Base-by-base conservation (phyloP, 768 basidiomycete genomes). In the Pisolithus orientalis region DNA sequence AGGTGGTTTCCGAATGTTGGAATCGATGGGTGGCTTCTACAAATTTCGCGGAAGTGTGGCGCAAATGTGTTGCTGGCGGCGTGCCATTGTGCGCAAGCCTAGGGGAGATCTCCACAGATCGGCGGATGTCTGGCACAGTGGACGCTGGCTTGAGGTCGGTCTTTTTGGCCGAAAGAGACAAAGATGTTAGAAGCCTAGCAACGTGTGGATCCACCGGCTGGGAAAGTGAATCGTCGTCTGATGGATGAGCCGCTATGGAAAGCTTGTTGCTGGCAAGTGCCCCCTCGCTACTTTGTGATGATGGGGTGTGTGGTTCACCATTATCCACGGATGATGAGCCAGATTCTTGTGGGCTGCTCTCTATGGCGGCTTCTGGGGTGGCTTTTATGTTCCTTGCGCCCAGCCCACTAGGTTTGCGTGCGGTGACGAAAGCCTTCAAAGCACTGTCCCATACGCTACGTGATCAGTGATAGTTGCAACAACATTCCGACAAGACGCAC, bases 391-490 rank as follows among this genome's bases (percentile, higher is more conserved):
- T 60, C 50, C 61, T 58, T 34, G 57, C 39, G 13, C 66, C 69
- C 51, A 69, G 52, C 17, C 65, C 72, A 34, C 75, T 77, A 31
- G 82, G 82, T 66, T 81, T 86, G 47, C 75, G 76, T 47, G 80
- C 78, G 47, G 80, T 77, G 50, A 90, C 81, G 58, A 87, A 87
- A 6, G 76, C 72, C 65, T 85, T 89, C 62, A 90, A 52, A 25
- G 55, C 54, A 17, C 67, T 69, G 39, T 51, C 21, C 24, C 42
- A 43, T 27, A 45, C 9, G 4, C 11, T 31, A 1, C 28, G 27
- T 27, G 32, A 44, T 61, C 43, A 58, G 52, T 44, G 46, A 28
- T 8, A 45, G 29, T 50, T 27, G 9, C 25, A 29, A 37, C 5
- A 16, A 56, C 31, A 24, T 32, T 29, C n/a, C 39, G 45, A 47